phyloP scores from a whole-genome alignment of 495 filamentous ascomycete genomes.

The Antarctomyces pellizariae region DNA sequence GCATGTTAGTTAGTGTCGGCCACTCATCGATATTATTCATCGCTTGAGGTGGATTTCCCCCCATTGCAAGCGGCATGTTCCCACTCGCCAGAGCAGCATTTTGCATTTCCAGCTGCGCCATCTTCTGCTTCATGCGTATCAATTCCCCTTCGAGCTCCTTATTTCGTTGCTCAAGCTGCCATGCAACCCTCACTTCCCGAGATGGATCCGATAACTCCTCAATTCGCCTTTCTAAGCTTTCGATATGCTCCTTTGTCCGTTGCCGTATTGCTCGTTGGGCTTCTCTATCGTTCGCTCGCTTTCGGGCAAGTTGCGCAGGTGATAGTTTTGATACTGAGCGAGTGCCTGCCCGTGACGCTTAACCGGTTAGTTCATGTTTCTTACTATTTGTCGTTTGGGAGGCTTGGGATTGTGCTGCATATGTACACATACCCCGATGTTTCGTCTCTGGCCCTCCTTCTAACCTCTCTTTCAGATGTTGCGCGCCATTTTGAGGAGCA shows the following conservation, averaged over 20 bases:
- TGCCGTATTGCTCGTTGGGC: slow-evolving; percentile 71
- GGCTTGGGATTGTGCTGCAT: not conserved
- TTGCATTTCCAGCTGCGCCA: slow-evolving; percentile 1
- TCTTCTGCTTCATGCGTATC: slow-evolving; percentile 2
- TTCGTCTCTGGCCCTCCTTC: slow-evolving; percentile 4
- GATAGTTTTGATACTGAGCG: slow-evolving; percentile 51
- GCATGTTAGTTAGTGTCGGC: too few relatives aligned
- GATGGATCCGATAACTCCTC: slow-evolving; percentile 28
- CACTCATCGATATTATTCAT: too few relatives aligned
- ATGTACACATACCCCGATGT: slow-evolving; percentile 5
- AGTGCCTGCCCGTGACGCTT: slow-evolving; percentile 20
- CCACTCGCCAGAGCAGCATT: not conserved
- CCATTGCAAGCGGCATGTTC: not conserved
- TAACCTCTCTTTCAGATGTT: not conserved
- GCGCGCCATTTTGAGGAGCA: not conserved
- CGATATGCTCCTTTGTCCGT: slow-evolving; percentile 62
- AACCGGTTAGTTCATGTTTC: slow-evolving; percentile 1
- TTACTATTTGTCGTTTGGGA: not conserved
- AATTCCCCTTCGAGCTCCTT: slow-evolving; percentile 6
- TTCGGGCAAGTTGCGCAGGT: slow-evolving; percentile 48
- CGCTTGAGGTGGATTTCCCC: too few relatives aligned
- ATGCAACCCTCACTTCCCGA: slow-evolving; percentile 2
- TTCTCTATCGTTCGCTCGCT: slow-evolving; percentile 74
- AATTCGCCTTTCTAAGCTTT: slow-evolving; percentile 45
- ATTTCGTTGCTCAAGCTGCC: slow-evolving; percentile 6